phyloP scores from a whole-genome alignment of 495 filamentous ascomycete species.

The Evernia prunastri region DNA sequence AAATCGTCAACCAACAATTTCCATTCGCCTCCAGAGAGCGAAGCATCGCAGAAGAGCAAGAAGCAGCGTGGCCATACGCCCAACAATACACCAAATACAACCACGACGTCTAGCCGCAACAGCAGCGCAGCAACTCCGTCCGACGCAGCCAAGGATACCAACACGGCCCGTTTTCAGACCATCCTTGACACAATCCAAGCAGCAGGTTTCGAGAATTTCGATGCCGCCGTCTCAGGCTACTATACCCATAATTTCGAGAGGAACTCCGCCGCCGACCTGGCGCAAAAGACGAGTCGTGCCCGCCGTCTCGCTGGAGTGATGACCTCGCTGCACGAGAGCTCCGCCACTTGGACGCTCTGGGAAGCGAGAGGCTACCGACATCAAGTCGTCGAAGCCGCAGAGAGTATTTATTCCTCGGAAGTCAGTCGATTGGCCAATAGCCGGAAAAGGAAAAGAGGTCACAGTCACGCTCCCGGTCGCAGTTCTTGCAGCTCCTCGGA shows the following conservation, averaged over 20 bases:
- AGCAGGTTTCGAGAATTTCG: background rate
- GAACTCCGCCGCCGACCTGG: background rate
- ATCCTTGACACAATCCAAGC: background rate
- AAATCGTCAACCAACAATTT: background rate
- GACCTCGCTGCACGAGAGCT: background rate
- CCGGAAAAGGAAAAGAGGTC: background rate
- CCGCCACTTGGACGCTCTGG: background rate
- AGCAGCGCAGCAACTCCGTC: background rate
- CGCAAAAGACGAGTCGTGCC: background rate
- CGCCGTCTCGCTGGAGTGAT: background rate
- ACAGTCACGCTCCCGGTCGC: background rate
- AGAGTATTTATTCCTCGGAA: background rate
- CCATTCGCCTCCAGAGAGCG: background rate
- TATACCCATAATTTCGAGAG: background rate
- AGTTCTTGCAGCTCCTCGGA: background rate
- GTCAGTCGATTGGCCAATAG: background rate
- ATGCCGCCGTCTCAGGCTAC: background rate
- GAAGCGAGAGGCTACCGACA: background rate
- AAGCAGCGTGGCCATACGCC: background rate
- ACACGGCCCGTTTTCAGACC: background rate
- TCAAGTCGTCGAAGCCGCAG: background rate
- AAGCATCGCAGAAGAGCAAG: background rate
- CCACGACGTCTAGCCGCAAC: background rate
- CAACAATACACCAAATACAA: background rate
- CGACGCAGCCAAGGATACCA: background rate